These are phyloP conservation scores for Nitzschia sp. DNA, from an alignment of 108 stramenopile species.

Conservation along the genomic window DNA sequence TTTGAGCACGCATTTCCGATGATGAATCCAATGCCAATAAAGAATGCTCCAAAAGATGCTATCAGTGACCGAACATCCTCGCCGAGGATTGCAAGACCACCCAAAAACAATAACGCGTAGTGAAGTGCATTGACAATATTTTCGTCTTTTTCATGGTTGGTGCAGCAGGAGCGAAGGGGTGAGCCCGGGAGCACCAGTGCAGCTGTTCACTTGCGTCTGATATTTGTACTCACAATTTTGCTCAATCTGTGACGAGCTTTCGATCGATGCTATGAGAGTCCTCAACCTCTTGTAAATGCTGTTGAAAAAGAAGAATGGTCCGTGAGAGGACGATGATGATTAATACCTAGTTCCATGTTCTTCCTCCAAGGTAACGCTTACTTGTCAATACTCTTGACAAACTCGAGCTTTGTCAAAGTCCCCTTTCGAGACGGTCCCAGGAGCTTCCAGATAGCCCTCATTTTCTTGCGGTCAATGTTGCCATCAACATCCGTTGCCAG, in stretches of 20 bases:
- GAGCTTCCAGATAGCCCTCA: slow-evolving; percentile 51
- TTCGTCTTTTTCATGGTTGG: slow-evolving; percentile 27
- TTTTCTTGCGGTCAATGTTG: slow-evolving; percentile 37
- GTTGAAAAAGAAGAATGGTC: neutral
- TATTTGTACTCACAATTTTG: slow-evolving; percentile 54
- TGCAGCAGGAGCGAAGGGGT: slow-evolving; percentile 52
- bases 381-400: slow-evolving; percentile 43
- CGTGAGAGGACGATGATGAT: too few species aligned
- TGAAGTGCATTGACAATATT: slow-evolving; percentile 49
- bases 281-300: slow-evolving; percentile 55
- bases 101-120: slow-evolving; percentile 39
- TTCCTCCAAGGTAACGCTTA: too few species aligned
- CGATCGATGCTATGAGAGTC: slow-evolving; percentile 52
- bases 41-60: slow-evolving; percentile 35
- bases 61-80: slow-evolving; percentile 27
- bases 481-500: slow-evolving; percentile 38
- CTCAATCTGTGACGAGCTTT: slow-evolving; percentile 62
- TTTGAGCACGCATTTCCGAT: slow-evolving; percentile 61
- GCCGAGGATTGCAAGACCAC: slow-evolving; percentile 46
- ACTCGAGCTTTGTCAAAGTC: slow-evolving; percentile 48
- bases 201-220: too few species aligned
- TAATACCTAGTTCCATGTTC: too few species aligned
- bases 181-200: slow-evolving; percentile 45
- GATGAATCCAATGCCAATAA: slow-evolving; percentile 47
- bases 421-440: slow-evolving; percentile 52